A percentile compares a stretch with the other conserved stretches of the same genome.
Conservation (phyloP, 148 eudicot species). For the Beta vulgaris region DNA sequence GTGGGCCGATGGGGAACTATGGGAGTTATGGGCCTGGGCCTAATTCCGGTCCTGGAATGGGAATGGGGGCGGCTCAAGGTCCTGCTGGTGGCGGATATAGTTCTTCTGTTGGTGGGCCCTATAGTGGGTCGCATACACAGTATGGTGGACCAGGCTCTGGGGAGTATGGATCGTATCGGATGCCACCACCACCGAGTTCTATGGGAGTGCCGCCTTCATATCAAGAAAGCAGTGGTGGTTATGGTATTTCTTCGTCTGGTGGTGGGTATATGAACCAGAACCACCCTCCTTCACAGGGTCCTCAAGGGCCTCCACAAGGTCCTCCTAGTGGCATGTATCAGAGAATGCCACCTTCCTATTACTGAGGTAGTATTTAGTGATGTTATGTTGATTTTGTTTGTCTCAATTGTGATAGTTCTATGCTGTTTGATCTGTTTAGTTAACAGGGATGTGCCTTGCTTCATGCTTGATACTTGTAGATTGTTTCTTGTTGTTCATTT, state of each 20-base stretch:
- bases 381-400: not conserved
- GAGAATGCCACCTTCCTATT: constrained; percentile 72
- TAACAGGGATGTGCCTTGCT: no score
- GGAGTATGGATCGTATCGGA: constrained; percentile 52
- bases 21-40: constrained; percentile 37
- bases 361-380: constrained; percentile 49
- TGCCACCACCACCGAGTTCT: constrained; percentile 49
- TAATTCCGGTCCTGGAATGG: constrained; percentile 32
- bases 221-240: constrained; percentile 53
- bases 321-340: constrained; percentile 80
- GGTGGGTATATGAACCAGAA: constrained; percentile 44
- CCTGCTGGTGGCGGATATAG: constrained; percentile 42
- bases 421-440: not conserved
- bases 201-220: constrained; percentile 43
- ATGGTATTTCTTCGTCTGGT: constrained; percentile 42
- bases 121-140: constrained; percentile 42
- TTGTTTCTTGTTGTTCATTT: not conserved
- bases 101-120: constrained; percentile 38
- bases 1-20: constrained; percentile 33
- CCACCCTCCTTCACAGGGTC: constrained; percentile 46
- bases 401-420: not conserved
- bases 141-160: constrained; percentile 46
- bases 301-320: constrained; percentile 60
- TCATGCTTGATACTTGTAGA: not conserved
- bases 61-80: constrained; percentile 42